These are phyloP conservation scores for Podaxis rugospora DNA, from an alignment of 768 basidiomycete genomes.

Conservation along the genomic window DNA sequence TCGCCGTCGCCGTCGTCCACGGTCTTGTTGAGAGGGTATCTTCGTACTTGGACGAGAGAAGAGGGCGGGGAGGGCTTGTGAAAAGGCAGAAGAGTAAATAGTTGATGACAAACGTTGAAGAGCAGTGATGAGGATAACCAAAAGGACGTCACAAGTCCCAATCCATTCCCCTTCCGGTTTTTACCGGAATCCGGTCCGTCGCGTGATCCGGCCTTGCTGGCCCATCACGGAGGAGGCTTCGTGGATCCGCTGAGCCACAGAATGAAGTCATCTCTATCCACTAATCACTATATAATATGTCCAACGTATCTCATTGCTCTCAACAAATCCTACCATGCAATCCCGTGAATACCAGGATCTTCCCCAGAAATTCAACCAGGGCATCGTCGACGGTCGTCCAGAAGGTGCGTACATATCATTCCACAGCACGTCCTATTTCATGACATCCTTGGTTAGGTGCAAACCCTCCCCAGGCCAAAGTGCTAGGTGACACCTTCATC, in stretches of 20 bases:
- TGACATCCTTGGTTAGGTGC: not conserved
- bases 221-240: not conserved
- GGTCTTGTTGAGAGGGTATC: constrained; percentile 16
- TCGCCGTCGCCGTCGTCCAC: not conserved
- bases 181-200: constrained; percentile 13
- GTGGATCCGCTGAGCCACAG: not conserved
- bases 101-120: not conserved
- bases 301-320: not conserved
- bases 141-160: not conserved
- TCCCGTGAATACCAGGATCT: not conserved
- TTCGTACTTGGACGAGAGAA: constrained; percentile 15
- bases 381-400: constrained; percentile 11
- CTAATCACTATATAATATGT: not conserved
- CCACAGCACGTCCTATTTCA: too few species aligned
- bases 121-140: not conserved
- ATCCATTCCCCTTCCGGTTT: constrained; percentile 15
- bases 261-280: not conserved
- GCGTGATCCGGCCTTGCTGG: not conserved
- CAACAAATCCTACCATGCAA: not conserved
- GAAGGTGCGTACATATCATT: not conserved
- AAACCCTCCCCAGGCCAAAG: not conserved
- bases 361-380: constrained; percentile 4
- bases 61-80: constrained; percentile 11
- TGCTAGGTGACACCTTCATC: not conserved
- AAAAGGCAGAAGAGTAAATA: not conserved